Conservation (phyloP, 371 early-diverging fungal species). For the Mucor saturninus region DNA sequence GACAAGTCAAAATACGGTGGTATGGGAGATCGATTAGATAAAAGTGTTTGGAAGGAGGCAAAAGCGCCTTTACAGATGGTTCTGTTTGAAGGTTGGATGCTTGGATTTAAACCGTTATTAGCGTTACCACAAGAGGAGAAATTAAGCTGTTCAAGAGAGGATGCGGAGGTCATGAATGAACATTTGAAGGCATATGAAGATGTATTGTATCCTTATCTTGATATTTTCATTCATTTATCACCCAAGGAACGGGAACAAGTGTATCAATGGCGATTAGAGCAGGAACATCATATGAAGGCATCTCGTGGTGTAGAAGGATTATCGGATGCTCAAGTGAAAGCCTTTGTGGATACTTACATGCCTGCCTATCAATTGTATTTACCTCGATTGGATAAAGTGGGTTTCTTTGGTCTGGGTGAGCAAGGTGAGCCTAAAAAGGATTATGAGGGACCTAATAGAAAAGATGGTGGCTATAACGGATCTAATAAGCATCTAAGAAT, state of each 20-base stretch:
- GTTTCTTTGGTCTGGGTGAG: conserved; percentile 51
- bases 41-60: conserved; percentile 59
- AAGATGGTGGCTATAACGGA: conserved; percentile 39
- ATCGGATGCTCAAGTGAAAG: conserved; percentile 70
- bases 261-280: conserved; percentile 87
- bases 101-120: conserved; percentile 80
- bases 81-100: conserved; percentile 93
- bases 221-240: conserved; percentile 78
- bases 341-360: conserved; percentile 91
- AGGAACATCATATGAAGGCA: conserved; percentile 72
- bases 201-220: conserved; percentile 65
- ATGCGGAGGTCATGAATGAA: conserved; percentile 59
- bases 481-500: conserved; percentile 38
- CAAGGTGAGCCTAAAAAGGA: conserved; percentile 25
- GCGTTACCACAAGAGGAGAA: conserved; percentile 24
- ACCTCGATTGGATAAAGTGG: conserved; percentile 55
- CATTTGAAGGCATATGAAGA: conserved; percentile 59
- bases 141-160: conserved; percentile 30
- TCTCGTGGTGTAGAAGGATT: conserved; percentile 56
- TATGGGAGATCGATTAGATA: conserved; percentile 77
- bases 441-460: conserved; percentile 41
- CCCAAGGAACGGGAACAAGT: conserved; percentile 66
- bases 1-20: conserved; percentile 81
- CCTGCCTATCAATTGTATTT: conserved; percentile 86
- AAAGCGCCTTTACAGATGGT: conserved; percentile 75